Evolutionary conservation across 164 flowering plant genomes (phyloP).

Genomic region (Piper betle): DNA sequence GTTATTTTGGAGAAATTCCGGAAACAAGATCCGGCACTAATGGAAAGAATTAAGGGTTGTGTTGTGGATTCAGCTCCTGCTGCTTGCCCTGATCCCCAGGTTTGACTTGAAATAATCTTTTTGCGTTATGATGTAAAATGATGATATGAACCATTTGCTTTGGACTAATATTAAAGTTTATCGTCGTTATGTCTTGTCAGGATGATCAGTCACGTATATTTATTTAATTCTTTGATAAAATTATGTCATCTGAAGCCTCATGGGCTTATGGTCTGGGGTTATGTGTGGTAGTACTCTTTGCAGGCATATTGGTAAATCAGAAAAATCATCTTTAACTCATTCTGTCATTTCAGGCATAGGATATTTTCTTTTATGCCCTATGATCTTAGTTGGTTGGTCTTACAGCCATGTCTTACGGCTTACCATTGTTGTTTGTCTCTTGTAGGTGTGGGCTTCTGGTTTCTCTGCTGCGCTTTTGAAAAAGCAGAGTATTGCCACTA

Average conservation of each 20-base stretch:
- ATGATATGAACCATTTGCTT: background rate
- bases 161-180: background rate
- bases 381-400: background rate
- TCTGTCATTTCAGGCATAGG: background rate
- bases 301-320: background rate
- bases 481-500: slow-evolving; percentile 72
- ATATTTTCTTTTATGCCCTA: too few species aligned
- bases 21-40: slow-evolving; percentile 47
- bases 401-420: background rate
- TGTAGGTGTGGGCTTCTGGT: slow-evolving; percentile 94
- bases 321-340: too few species aligned
- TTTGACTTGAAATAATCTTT: background rate
- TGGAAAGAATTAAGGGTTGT: slow-evolving; percentile 68
- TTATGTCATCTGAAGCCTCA: background rate
- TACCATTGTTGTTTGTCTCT: background rate
- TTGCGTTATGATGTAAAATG: background rate
- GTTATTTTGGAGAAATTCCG: slow-evolving; percentile 66
- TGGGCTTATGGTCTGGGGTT: background rate
- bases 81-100: slow-evolving; percentile 93
- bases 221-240: background rate
- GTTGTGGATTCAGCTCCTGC: slow-evolving; percentile 97
- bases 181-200: too few species aligned
- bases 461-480: slow-evolving; percentile 95
- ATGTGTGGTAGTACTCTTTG: too few species aligned
- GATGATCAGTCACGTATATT: too few species aligned